These are phyloP conservation scores for Serendipita sp. DNA, from an alignment of 768 basidiomycete species.

Conservation along the genomic window DNA sequence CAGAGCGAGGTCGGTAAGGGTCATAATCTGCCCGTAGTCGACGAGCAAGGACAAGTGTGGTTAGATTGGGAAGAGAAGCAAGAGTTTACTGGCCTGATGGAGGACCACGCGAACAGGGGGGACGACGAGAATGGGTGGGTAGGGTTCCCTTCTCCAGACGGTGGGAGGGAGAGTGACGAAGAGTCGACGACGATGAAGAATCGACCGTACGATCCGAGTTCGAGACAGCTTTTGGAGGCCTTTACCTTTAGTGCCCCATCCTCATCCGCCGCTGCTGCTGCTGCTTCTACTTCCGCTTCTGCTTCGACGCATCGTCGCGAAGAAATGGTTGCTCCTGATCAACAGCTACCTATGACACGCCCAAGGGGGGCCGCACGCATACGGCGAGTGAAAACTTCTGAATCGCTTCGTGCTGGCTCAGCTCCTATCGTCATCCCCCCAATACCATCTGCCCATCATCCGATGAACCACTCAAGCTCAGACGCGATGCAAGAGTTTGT, in stretches of 20 bases:
- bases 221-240: background rate
- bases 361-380: background rate
- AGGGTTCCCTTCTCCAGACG: background rate
- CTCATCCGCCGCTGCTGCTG: too few species aligned
- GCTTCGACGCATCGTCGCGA: background rate
- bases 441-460: background rate
- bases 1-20: background rate
- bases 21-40: background rate
- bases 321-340: background rate
- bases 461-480: background rate
- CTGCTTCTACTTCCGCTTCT: background rate
- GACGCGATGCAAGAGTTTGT: background rate
- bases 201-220: background rate
- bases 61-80: conserved; percentile 5
- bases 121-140: background rate
- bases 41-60: conserved; percentile 4
- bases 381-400: conserved; percentile 2
- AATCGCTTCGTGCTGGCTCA: conserved; percentile 5
- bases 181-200: background rate
- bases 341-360: background rate
- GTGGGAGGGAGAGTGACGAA: conserved; percentile 1
- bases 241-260: background rate
- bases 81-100: background rate
- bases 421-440: conserved; percentile 1
- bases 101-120: background rate